A percentile compares a stretch with the other conserved stretches of the same genome.
These are phyloP conservation scores for Ophiostoma australiae DNA, from an alignment of 2,329 filamentous ascomycete genomes.

Conservation along the genomic window DNA sequence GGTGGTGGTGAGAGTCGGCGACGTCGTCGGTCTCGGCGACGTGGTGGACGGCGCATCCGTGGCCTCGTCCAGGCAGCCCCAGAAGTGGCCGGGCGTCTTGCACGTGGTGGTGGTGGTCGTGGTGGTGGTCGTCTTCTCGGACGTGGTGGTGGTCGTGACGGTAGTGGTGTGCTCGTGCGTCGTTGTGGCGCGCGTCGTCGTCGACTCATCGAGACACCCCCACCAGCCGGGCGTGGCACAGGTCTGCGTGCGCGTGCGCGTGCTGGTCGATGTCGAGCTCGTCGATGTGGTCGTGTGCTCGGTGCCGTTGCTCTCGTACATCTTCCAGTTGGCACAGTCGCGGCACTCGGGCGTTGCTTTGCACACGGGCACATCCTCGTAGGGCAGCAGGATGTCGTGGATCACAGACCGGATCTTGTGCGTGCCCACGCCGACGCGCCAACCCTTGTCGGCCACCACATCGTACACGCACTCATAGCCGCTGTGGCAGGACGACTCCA, in stretches of 20 bases:
- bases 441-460: conserved; percentile 84
- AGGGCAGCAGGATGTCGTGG: conserved; percentile 76
- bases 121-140: conserved; percentile 37
- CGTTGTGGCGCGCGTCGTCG: conserved; percentile 36
- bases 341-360: conserved; percentile 71
- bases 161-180: conserved; percentile 40
- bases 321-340: conserved; percentile 92
- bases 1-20: conserved; percentile 15
- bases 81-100: conserved; percentile 60
- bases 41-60: conserved; percentile 36
- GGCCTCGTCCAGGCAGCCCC: conserved; percentile 54
- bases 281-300: conserved; percentile 57
- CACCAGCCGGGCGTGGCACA: conserved; percentile 90
- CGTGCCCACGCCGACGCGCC: conserved; percentile 84
- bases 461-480: conserved; percentile 88
- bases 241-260: conserved; percentile 70
- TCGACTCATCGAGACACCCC: conserved; percentile 68
- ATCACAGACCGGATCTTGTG: conserved; percentile 90
- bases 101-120: conserved; percentile 42
- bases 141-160: conserved; percentile 41
- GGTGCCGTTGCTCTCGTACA: conserved; percentile 86
- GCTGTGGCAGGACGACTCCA: conserved; percentile 89
- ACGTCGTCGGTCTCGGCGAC: conserved; percentile 29
- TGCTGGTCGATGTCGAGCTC: conserved; percentile 45
- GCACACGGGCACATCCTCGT: conserved; percentile 75